phyloP scores from a whole-genome alignment of 148 eudicot genomes.

The Cornus controversa region DNA sequence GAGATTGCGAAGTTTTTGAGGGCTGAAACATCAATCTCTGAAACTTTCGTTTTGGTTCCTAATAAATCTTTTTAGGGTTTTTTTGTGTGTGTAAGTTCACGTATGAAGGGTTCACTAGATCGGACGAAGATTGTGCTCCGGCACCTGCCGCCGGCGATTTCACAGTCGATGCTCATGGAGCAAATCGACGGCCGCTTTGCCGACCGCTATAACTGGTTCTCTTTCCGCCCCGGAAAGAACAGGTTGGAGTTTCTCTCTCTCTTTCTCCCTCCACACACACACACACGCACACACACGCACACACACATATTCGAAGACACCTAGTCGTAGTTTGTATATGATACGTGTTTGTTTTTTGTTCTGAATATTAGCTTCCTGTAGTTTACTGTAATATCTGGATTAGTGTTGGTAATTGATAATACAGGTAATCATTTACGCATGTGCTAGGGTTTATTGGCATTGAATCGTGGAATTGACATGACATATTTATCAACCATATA shows the following conservation, averaged over 20 bases:
- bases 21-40: background rate
- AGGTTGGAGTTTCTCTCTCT: slow-evolving; percentile 31
- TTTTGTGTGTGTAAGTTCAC: slow-evolving; percentile 1
- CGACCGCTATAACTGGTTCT: slow-evolving; percentile 44
- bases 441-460: background rate
- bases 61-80: slow-evolving; percentile 25
- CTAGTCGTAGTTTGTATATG: too few species aligned
- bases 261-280: too few species aligned
- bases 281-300: too few species aligned
- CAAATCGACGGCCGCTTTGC: slow-evolving; percentile 43
- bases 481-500: background rate
- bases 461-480: background rate
- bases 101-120: slow-evolving; percentile 50
- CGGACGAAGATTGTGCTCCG: slow-evolving; percentile 62
- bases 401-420: background rate
- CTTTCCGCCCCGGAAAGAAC: slow-evolving; percentile 40
- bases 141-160: slow-evolving; percentile 55
- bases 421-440: too few species aligned
- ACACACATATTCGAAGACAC: too few species aligned
- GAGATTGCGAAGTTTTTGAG: slow-evolving; percentile 13
- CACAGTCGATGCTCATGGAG: slow-evolving; percentile 40
- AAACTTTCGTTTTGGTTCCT: background rate
- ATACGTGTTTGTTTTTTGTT: too few species aligned
- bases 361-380: background rate
- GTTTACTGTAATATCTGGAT: background rate